Base-by-base conservation (phyloP, 768 basidiomycete genomes). In the Auriscalpium orientale region DNA sequence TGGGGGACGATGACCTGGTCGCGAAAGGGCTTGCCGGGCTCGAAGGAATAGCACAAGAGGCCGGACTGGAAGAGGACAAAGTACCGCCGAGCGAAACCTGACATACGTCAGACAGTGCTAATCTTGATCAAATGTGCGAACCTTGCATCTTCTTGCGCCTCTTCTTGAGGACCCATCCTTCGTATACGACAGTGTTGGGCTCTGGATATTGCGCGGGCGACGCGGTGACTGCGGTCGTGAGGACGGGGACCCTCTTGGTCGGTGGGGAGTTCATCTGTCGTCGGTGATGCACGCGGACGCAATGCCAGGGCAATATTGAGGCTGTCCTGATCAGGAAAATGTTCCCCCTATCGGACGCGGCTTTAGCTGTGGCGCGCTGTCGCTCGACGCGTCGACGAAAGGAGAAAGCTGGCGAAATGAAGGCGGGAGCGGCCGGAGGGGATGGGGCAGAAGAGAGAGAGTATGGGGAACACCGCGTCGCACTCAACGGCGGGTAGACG, bases 61-160 rank as follows among this genome's bases (percentile, higher is more conserved):
- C 90, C 90, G 10, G 82, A 80, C 38, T 81, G 75, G 60, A 80
- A 72, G 10, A 93, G 74, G 37, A 79, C 79, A 63, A 93, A 92
- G 71, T 89, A 90, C 46, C 89, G 84, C 51, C 88, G 85, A 16
- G 90, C 91, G 70, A 89, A 92, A 10, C 91, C 91, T 91, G 66
- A 45, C 33, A 51, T 5, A 22, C 1, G 48, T 13, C 22, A 49
- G 8, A 57, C 37, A 52, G 22, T 34, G 16, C 44, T 9, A n/a
- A 15, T 21, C 43, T 45, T 20, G 37, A 52, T 45, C 22, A n/a
- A 22, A 49, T 46, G n/a, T 40, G 45, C 9, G 48, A 62, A 84
- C 90, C 90, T 75, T 92, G 91, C 86, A 91, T 85, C 73, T 82
- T 89, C 77, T 89, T 91, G 60, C 90, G 75, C 62, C 90, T 76